A percentile compares a stretch with the other conserved stretches of the same genome.
Evolutionary conservation across 1,284 basidiomycete species (phyloP).

Genomic region (Austropuccinia psidii): DNA sequence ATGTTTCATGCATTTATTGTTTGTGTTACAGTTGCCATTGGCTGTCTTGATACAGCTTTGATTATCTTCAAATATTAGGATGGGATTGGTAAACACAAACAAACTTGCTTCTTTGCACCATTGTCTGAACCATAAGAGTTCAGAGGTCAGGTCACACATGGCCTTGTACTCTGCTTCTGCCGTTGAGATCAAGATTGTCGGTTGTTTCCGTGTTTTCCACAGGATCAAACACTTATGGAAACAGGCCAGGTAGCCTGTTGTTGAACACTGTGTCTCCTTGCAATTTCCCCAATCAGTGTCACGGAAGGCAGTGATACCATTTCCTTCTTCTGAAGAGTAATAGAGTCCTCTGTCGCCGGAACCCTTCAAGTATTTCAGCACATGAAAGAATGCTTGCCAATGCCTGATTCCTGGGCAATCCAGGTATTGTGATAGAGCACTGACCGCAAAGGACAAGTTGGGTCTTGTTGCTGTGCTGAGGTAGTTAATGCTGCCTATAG

Average conservation of each 20-base stretch:
- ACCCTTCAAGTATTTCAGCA: not conserved
- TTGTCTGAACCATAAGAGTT: constrained; percentile 51
- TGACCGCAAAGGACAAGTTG: not conserved
- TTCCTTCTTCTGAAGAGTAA: too few species aligned
- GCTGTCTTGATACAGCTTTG: too few species aligned
- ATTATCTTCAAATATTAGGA: too few species aligned
- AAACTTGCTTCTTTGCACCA: too few species aligned
- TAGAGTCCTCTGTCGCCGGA: too few species aligned
- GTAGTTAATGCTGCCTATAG: not conserved
- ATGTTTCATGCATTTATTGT: too few species aligned
- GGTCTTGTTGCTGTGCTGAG: not conserved
- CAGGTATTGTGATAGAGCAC: not conserved
- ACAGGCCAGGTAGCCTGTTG: constrained; percentile 49
- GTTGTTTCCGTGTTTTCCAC: constrained; percentile 50
- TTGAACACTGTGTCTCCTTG: constrained; percentile 44
- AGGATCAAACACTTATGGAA: constrained; percentile 46
- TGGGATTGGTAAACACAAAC: too few species aligned
- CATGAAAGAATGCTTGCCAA: not conserved
- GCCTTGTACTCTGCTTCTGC: constrained; percentile 53
- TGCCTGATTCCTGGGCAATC: not conserved
- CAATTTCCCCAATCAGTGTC: constrained; percentile 51
- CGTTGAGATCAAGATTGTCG: constrained; percentile 47
- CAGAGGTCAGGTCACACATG: constrained; percentile 51
- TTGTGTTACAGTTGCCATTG: too few species aligned
- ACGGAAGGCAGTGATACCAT: too few species aligned